Percentiles rank a stretch among this genome's conserved stretches.
Conservation (phyloP, 2,329 filamentous ascomycete species). For the Alternaria ethzedia region DNA sequence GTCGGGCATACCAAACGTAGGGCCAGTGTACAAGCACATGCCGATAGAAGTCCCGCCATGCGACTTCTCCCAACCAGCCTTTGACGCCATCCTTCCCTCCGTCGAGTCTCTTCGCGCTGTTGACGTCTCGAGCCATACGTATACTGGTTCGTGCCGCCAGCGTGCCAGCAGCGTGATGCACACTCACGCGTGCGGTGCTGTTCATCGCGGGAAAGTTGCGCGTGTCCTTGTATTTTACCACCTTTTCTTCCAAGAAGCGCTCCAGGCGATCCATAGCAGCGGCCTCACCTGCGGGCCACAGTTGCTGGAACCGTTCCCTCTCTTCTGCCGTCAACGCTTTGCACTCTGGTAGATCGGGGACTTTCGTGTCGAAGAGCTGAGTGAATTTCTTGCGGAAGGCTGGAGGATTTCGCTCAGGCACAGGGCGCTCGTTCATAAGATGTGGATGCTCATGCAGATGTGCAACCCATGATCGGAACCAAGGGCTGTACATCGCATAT, state of each 20-base stretch:
- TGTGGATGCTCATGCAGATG: conserved; percentile 74
- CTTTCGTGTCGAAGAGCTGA: conserved; percentile 37
- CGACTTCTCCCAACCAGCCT: conserved; percentile 60
- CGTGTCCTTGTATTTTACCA: conserved; percentile 48
- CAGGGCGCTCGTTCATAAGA: conserved; percentile 66
- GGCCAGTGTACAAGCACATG: conserved; percentile 83
- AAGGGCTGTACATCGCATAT: conserved; percentile 84
- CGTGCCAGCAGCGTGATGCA: conserved; percentile 55
- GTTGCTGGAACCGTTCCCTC: conserved; percentile 47
- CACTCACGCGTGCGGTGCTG: conserved; percentile 50
- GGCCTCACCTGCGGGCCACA: conserved; percentile 56
- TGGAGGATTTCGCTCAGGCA: conserved; percentile 63
- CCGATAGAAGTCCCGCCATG: conserved; percentile 60
- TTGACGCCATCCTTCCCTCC: conserved; percentile 51
- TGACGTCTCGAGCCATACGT: conserved; percentile 60
- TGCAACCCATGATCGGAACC: conserved; percentile 78
- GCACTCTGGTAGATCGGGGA: conserved; percentile 61
- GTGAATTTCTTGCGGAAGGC: conserved; percentile 57
- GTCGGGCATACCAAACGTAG: conserved; percentile 68
- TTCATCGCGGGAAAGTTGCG: conserved; percentile 53
- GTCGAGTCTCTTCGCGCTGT: conserved; percentile 60
- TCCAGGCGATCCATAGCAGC: conserved; percentile 51
- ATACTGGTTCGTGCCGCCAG: conserved; percentile 54
- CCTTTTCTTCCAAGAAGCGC: conserved; percentile 56
- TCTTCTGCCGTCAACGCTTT: conserved; percentile 61